These are phyloP conservation scores for Austroboletus festivus DNA, from an alignment of 768 basidiomycete genomes.

Conservation along the genomic window DNA sequence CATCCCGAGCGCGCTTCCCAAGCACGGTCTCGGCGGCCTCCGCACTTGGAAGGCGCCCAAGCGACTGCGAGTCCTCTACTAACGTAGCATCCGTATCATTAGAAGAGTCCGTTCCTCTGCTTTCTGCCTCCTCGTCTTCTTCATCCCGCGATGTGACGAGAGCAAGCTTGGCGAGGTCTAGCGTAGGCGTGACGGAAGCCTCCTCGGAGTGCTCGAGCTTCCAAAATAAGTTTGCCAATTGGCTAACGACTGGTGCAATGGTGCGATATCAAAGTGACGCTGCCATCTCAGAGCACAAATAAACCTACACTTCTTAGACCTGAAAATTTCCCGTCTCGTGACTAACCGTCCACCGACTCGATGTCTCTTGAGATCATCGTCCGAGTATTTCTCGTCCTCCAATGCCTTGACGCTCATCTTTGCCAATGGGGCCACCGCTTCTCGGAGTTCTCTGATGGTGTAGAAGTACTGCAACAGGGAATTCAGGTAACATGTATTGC, in stretches of 20 bases:
- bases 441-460: slow-evolving; percentile 87
- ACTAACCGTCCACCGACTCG: slow-evolving; percentile 87
- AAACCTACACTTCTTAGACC: slow-evolving; percentile 78
- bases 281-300: neutral
- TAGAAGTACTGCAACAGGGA: slow-evolving; percentile 86
- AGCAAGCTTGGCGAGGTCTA: slow-evolving; percentile 88
- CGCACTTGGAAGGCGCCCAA: slow-evolving; percentile 16
- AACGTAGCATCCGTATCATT: slow-evolving; percentile 88
- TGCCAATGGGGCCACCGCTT: slow-evolving; percentile 62
- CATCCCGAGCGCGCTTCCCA: slow-evolving; percentile 64
- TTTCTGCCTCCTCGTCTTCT: slow-evolving; percentile 76
- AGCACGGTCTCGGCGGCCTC: slow-evolving; percentile 53
- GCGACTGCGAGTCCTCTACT: slow-evolving; percentile 64
- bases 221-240: slow-evolving; percentile 76
- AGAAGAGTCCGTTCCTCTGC: slow-evolving; percentile 73
- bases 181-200: slow-evolving; percentile 73
- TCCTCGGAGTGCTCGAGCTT: slow-evolving; percentile 65
- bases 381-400: slow-evolving; percentile 69
- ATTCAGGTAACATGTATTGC: slow-evolving; percentile 87
- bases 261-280: slow-evolving; percentile 9
- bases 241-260: slow-evolving; percentile 67
- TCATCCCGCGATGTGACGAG: slow-evolving; percentile 89
- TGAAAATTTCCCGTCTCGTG: slow-evolving; percentile 73
- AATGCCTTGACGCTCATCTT: slow-evolving; percentile 51
- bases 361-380: slow-evolving; percentile 78